Evolutionary conservation across 495 filamentous ascomycete genomes (phyloP), one percentile per base, ranked within the genome.

Genomic region (Hyaloscypha hepaticicola): DNA sequence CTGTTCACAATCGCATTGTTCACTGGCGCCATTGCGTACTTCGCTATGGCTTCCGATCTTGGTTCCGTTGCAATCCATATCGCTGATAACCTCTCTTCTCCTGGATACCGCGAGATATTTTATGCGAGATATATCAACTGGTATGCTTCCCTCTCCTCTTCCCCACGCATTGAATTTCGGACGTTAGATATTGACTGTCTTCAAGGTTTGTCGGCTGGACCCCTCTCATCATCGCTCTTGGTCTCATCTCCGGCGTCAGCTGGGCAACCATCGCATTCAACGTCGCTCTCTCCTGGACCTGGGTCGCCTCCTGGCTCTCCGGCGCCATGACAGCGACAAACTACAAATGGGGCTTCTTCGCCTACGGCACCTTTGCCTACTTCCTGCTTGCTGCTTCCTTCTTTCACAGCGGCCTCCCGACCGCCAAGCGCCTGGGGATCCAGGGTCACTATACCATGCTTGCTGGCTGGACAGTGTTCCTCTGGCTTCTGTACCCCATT

Each of bases 301-400:
- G 86, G 85, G 80, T 90, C 33, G 72, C 85, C 25, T 82, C 80
- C 50, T 83, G 85, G 41, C 80, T 91, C 7, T 77, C 83, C 14
- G 87, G 85, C 34, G 84, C 87, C n/a, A 76, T 88, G 7, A 81
- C 85, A 0, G 63, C 60, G 8, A 81, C 79, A 1, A 70, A 55
- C 8, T 91, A 89, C 73, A 91, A 91, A 70, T 88, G 84, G 81
- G 88, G 87, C 0, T 91, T 86, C 73, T 91, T 80, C 71, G 77
- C 77, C 28, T 89, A 91, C 65, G 87, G 84, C 38, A 80, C 80
- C 58, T 72, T 81, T n/a, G 80, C 85, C 2, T 83, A 83, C 65
- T 72, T 83, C 60, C 84, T 85, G 65, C 83, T 91, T 58, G 73
- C 78, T 28, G 87, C 81, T 72, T 76, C 81, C 56, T 76, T 88